phyloP scores from a whole-genome alignment of 2,329 filamentous ascomycete genomes.

The Penicillium sp. region DNA sequence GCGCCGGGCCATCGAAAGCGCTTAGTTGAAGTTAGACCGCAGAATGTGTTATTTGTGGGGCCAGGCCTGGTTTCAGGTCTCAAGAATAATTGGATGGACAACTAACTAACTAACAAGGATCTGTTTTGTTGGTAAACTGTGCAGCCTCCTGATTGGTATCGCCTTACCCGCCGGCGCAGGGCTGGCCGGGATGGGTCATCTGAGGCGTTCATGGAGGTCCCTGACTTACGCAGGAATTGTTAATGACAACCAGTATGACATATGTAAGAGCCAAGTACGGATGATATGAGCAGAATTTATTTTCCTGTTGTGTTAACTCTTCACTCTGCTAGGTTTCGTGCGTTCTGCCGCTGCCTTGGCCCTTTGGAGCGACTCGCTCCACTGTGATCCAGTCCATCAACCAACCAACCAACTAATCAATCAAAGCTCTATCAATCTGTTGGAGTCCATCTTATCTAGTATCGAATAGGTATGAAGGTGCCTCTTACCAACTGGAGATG shows the following conservation, averaged over 20 bases:
- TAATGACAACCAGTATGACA: too few relatives aligned
- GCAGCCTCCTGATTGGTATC: not conserved
- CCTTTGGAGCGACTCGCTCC: not conserved
- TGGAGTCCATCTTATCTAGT: too few relatives aligned
- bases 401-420: too few relatives aligned
- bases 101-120: too few relatives aligned
- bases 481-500: too few relatives aligned
- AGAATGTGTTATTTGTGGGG: not conserved
- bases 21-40: constrained; percentile 19
- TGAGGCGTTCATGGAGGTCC: not conserved
- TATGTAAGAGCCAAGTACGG: too few relatives aligned
- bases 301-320: not conserved
- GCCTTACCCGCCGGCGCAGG: too few relatives aligned
- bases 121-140: not conserved
- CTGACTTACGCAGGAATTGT: not conserved
- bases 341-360: too few relatives aligned
- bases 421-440: too few relatives aligned
- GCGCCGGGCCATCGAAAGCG: constrained; percentile 22
- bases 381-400: not conserved
- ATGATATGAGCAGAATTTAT: not conserved
- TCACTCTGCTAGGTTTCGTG: too few relatives aligned
- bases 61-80: constrained; percentile 12
- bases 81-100: not conserved
- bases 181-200: not conserved
- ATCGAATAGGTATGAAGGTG: too few relatives aligned